Evolutionary conservation across 2,329 filamentous ascomycete genomes (phyloP).

Genomic region (Escovopsis sp.): DNA sequence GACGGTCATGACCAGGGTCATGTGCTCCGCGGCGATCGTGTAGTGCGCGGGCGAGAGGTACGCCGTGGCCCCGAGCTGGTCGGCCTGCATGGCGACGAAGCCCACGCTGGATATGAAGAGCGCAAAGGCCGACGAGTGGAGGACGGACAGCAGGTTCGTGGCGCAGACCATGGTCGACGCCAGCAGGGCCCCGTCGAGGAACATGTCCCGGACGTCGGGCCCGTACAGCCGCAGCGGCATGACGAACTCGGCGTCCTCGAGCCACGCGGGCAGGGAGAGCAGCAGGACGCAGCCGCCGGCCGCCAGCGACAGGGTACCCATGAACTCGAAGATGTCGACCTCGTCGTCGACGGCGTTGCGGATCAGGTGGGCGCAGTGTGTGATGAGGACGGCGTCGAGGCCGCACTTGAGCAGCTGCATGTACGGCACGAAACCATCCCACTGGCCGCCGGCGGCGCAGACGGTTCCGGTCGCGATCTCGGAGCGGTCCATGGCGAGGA

Average conservation of each 20-base stretch:
- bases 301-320: conserved; percentile 4
- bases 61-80: not conserved
- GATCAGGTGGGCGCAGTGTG: conserved; percentile 12
- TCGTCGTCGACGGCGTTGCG: conserved; percentile 7
- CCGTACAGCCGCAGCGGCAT: conserved; percentile 17
- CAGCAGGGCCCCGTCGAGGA: conserved; percentile 15
- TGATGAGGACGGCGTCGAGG: conserved; percentile 19
- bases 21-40: not conserved
- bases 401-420: conserved; percentile 12
- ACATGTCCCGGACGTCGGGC: conserved; percentile 15
- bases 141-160: conserved; percentile 13
- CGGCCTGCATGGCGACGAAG: conserved; percentile 7
- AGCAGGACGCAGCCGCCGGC: conserved; percentile 10
- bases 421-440: conserved; percentile 3
- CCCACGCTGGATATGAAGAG: conserved; percentile 11
- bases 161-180: conserved; percentile 12
- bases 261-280: conserved; percentile 11
- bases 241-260: conserved; percentile 13
- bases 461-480: conserved; percentile 6
- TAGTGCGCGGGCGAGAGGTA: conserved; percentile 1
- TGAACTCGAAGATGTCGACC: conserved; percentile 8
- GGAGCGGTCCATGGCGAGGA: conserved; percentile 2
- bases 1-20: not conserved
- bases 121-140: conserved; percentile 15
- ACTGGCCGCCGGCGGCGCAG: conserved; percentile 7